Percentiles rank a stretch among this genome's conserved stretches.
phyloP scores from a whole-genome alignment of 352 stramenopile genomes.

The Phytophthora brassicae region DNA sequence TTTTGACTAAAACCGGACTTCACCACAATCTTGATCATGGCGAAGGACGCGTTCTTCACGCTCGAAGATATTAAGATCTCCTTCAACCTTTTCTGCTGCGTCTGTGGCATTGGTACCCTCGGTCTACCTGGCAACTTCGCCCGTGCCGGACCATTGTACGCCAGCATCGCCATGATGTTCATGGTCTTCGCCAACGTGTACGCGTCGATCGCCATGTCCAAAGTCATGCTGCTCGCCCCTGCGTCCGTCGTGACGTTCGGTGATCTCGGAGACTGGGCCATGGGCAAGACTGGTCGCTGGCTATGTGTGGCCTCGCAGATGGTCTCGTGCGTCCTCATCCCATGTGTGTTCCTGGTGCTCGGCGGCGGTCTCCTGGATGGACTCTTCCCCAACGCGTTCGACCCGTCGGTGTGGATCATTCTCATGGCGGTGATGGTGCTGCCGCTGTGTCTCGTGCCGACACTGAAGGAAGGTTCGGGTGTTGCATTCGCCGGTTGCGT shows the following conservation, averaged over 20 bases:
- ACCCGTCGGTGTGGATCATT: conserved; percentile 39
- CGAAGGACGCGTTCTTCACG: conserved; percentile 26
- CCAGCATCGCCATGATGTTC: conserved; percentile 46
- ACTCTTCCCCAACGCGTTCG: conserved; percentile 38
- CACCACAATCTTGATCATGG: conserved; percentile 38
- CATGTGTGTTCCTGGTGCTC: conserved; percentile 39
- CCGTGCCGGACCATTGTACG: conserved; percentile 45
- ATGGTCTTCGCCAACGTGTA: conserved; percentile 49
- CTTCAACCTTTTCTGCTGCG: conserved; percentile 48
- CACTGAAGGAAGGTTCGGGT: conserved; percentile 34
- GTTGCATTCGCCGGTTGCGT: conserved; percentile 38
- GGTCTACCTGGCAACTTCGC: conserved; percentile 58
- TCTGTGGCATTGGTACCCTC: conserved; percentile 62
- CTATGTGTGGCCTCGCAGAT: conserved; percentile 44
- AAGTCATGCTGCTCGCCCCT: conserved; percentile 32
- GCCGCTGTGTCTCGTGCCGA: conserved; percentile 35
- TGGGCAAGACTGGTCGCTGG: conserved; percentile 41
- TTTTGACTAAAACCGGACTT: neutral
- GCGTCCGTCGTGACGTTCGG: conserved; percentile 26
- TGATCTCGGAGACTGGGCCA: conserved; percentile 32
- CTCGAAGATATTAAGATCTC: conserved; percentile 29
- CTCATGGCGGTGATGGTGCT: conserved; percentile 41
- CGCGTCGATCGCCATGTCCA: conserved; percentile 32
- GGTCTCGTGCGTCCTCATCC: conserved; percentile 33
- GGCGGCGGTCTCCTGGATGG: conserved; percentile 32